Evolutionary conservation across 352 stramenopile genomes (phyloP).

Genomic region (Pseudoperonospora humuli): DNA sequence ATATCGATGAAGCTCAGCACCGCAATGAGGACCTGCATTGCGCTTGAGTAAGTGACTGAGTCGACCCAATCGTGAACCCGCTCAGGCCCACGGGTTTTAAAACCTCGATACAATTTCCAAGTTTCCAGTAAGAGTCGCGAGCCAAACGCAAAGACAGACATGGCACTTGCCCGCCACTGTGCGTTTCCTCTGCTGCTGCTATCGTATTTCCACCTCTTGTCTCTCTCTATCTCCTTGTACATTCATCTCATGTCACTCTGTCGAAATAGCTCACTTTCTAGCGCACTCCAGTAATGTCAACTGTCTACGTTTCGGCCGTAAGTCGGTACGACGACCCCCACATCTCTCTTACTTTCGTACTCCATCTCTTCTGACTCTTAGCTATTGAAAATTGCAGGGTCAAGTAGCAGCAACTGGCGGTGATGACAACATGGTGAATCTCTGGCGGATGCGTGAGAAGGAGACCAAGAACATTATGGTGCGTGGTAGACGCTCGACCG

Average conservation of each 20-base stretch:
- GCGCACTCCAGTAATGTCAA: conserved; percentile 78
- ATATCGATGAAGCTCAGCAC: conserved; percentile 82
- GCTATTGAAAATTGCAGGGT: conserved; percentile 29
- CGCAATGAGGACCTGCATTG: conserved; percentile 66
- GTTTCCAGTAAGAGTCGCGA: conserved; percentile 9
- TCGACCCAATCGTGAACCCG: too few species aligned
- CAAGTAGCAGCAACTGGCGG: conserved; percentile 74
- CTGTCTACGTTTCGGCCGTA: conserved; percentile 71
- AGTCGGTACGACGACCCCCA: conserved; percentile 41
- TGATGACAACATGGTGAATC: conserved; percentile 73
- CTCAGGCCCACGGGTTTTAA: background rate
- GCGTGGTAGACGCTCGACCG: background rate
- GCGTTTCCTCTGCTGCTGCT: conserved; percentile 1
- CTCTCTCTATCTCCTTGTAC: too few species aligned
- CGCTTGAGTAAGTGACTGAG: too few species aligned
- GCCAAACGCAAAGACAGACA: conserved; percentile 3
- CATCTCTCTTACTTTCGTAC: background rate
- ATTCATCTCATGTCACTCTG: background rate
- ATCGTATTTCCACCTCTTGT: too few species aligned
- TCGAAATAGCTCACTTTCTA: conserved; percentile 59
- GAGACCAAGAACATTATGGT: conserved; percentile 88
- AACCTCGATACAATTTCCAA: background rate
- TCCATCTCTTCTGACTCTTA: background rate
- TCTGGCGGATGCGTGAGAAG: conserved; percentile 82
- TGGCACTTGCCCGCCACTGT: conserved; percentile 58